A percentile compares a stretch with the other conserved stretches of the same genome.
phyloP scores from a whole-genome alignment of 257 asterid species.

The Salvia splendens region DNA sequence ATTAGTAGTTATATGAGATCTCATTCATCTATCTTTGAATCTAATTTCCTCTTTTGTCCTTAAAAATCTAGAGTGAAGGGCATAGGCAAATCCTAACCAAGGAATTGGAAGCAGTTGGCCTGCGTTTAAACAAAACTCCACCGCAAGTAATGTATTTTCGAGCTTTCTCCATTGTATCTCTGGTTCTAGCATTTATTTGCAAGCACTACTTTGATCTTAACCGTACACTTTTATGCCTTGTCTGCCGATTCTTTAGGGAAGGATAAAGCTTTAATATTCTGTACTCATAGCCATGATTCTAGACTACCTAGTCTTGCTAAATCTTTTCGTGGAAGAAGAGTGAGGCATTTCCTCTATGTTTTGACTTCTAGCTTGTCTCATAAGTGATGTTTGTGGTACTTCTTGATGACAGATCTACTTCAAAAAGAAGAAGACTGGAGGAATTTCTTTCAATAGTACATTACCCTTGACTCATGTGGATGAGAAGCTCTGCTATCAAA shows the following conservation, averaged over 20 bases:
- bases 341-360: conserved; percentile 7
- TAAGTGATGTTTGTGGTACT: conserved; percentile 28
- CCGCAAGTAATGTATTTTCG: conserved; percentile 87
- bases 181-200: conserved; percentile 5
- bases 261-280: neutral
- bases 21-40: neutral
- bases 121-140: conserved; percentile 90
- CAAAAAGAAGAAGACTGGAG: conserved; percentile 95
- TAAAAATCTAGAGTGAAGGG: conserved; percentile 85
- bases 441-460: conserved; percentile 97
- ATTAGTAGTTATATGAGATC: neutral
- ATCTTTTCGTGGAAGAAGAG: neutral
- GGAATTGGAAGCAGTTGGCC: conserved; percentile 98
- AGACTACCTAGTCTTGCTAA: no score
- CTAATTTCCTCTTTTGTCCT: conserved; percentile 27
- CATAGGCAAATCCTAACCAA: conserved; percentile 94
- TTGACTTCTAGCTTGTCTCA: conserved; percentile 19
- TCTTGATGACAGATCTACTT: conserved; percentile 79
- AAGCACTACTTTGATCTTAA: conserved; percentile 6
- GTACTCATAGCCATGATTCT: no score
- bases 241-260: neutral
- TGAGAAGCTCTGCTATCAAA: conserved; percentile 97
- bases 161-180: conserved; percentile 25
- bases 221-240: conserved; percentile 9
- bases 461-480: conserved; percentile 78